A percentile compares a stretch with the other conserved stretches of the same genome.
Evolutionary conservation across 2,329 filamentous ascomycete genomes (phyloP).

Genomic region (Hypoxylon sp.): DNA sequence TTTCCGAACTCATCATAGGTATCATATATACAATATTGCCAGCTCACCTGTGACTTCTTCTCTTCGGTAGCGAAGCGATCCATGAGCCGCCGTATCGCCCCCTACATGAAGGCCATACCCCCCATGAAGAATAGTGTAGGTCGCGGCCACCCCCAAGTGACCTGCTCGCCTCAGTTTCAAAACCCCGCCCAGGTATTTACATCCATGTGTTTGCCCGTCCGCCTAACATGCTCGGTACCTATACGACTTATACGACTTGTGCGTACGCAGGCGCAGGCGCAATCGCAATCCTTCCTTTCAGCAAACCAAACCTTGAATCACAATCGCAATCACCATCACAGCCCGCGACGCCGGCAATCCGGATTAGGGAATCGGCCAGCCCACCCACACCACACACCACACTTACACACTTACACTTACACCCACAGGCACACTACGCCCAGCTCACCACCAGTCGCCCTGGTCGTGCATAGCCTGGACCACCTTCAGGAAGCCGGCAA

Average conservation of each 20-base stretch:
- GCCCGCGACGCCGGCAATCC: not conserved
- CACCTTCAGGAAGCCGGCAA: constrained; percentile 98
- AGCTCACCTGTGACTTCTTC: not conserved
- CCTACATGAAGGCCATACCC: constrained; percentile 17
- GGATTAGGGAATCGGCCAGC: not conserved
- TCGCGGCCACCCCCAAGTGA: constrained; percentile 8
- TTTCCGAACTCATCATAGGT: constrained; percentile 4
- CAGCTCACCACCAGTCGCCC: constrained; percentile 85
- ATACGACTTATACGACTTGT: not conserved
- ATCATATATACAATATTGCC: constrained; percentile 19
- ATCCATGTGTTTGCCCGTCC: not conserved
- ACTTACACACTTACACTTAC: not conserved
- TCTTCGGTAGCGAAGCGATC: not conserved
- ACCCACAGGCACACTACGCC: not conserved
- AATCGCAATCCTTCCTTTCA: constrained; percentile 2
- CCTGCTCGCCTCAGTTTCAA: not conserved
- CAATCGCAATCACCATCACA: not conserved
- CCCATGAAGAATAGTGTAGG: constrained; percentile 11
- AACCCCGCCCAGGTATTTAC: not conserved
- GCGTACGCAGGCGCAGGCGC: not conserved
- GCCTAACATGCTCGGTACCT: too few species aligned
- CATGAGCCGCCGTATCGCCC: constrained; percentile 10
- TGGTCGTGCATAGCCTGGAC: constrained; percentile 95
- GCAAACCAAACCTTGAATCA: not conserved
- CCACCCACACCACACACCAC: not conserved